A percentile compares a stretch with the other conserved stretches of the same genome.
Conservation (phyloP, 1,284 basidiomycete species). For the Ceratorhiza oryzae-sativae region DNA sequence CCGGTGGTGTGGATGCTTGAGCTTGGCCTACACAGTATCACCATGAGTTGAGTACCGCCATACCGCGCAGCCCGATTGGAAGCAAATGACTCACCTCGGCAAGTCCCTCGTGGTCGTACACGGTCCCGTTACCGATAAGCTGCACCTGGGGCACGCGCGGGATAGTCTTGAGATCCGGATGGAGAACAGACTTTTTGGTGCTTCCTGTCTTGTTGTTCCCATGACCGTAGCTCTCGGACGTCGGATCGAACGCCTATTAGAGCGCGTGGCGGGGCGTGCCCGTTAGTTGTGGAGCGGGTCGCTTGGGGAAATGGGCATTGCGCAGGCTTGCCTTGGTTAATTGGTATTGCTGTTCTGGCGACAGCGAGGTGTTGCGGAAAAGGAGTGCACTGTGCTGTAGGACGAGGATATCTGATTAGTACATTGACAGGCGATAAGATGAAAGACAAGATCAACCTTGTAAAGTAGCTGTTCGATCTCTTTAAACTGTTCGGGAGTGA, state of each 20-base stretch:
- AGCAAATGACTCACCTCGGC: slow-evolving; percentile 58
- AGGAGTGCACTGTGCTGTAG: slow-evolving; percentile 73
- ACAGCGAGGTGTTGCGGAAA: slow-evolving; percentile 71
- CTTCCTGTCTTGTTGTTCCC: slow-evolving; percentile 82
- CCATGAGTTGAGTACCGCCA: background rate
- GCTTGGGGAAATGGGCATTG: slow-evolving; percentile 18
- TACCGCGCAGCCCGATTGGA: background rate
- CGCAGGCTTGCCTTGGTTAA: slow-evolving; percentile 70
- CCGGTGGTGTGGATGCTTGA: slow-evolving; percentile 81
- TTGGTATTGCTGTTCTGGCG: slow-evolving; percentile 83
- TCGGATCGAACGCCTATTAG: slow-evolving; percentile 72
- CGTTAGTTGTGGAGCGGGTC: background rate
- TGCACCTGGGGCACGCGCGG: slow-evolving; percentile 86
- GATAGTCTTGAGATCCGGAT: slow-evolving; percentile 87
- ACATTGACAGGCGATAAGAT: background rate
- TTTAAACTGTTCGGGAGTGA: slow-evolving; percentile 62
- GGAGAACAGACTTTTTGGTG: slow-evolving; percentile 76
- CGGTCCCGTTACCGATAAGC: slow-evolving; percentile 79
- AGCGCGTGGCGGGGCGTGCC: slow-evolving; percentile 1
- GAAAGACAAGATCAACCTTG: slow-evolving; percentile 56
- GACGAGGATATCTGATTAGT: background rate
- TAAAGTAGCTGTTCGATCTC: slow-evolving; percentile 70
- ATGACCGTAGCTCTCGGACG: slow-evolving; percentile 77
- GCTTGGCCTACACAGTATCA: slow-evolving; percentile 50
- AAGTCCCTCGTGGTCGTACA: slow-evolving; percentile 80